Evolutionary conservation across 1,284 basidiomycete species (phyloP).

Genomic region (Coniferiporia weirii): DNA sequence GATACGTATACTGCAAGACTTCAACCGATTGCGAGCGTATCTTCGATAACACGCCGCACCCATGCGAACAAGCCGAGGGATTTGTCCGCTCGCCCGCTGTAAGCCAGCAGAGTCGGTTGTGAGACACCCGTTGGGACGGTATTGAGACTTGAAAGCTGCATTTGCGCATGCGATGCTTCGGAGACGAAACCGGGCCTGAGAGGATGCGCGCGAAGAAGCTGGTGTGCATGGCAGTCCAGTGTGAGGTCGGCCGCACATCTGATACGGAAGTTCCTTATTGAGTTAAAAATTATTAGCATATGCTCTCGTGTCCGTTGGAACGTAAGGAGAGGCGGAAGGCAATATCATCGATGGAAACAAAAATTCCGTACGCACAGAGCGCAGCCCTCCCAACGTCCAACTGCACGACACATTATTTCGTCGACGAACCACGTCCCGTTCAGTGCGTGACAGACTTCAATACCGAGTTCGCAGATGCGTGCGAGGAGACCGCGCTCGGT

Average conservation of each 20-base stretch:
- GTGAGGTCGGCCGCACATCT: conserved; percentile 42
- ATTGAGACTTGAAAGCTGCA: no score
- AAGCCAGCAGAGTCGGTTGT: conserved; percentile 25
- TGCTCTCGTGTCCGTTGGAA: no score
- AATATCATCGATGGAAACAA: neutral
- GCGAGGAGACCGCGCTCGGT: conserved; percentile 61
- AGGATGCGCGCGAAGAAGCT: conserved; percentile 37
- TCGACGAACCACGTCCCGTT: conserved; percentile 77
- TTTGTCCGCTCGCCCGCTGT: conserved; percentile 18
- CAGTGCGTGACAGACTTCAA: conserved; percentile 45
- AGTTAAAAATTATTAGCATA: neutral
- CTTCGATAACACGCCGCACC: conserved; percentile 43
- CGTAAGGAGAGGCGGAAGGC: neutral
- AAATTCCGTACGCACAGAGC: conserved; percentile 49
- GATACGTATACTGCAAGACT: neutral
- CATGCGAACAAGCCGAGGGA: conserved; percentile 40
- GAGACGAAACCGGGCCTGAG: conserved; percentile 27
- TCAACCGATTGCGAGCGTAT: conserved; percentile 20
- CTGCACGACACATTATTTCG: conserved; percentile 50
- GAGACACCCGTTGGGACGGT: conserved; percentile 11
- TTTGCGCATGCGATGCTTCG: no score
- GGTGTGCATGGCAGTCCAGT: conserved; percentile 53
- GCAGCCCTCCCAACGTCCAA: conserved; percentile 77
- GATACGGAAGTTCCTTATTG: conserved; percentile 56
- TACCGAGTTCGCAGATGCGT: conserved; percentile 62